Evolutionary conservation across 345 rosid species (phyloP).

Genomic region (Ricinus communis): DNA sequence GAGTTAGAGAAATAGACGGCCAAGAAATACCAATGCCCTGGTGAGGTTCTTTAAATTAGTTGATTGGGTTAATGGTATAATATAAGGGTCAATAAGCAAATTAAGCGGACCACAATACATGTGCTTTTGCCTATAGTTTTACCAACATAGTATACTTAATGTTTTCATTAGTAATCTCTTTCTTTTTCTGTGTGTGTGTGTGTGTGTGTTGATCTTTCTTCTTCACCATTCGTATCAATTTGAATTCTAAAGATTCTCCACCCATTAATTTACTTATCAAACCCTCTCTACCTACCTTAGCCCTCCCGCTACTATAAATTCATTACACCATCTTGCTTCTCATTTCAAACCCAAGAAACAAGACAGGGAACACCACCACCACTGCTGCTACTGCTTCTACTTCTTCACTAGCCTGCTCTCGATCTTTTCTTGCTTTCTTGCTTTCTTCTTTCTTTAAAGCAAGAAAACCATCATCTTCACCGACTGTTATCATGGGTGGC

Average conservation of each 20-base stretch:
- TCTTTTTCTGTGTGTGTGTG: no score
- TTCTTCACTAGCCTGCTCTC: neutral
- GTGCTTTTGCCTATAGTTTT: constrained; percentile 6
- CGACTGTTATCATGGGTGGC: constrained; percentile 35
- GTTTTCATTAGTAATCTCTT: neutral
- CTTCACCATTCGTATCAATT: neutral
- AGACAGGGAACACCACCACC: no score
- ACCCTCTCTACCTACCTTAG: neutral
- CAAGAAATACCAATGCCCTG: neutral
- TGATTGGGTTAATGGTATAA: no score
- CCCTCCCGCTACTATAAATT: constrained; percentile 13
- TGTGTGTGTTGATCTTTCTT: constrained; percentile 6
- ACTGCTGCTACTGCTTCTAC: no score
- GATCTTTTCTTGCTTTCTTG: neutral
- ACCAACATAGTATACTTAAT: neutral
- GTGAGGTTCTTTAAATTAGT: no score
- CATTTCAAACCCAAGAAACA: constrained; percentile 4
- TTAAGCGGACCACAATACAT: constrained; percentile 8
- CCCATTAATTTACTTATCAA: neutral
- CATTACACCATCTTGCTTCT: neutral
- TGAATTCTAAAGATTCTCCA: constrained; percentile 13
- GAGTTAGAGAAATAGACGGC: neutral
- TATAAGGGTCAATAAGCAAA: constrained; percentile 1
- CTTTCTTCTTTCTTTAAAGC: neutral
- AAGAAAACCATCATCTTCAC: neutral